phyloP scores from a whole-genome alignment of 345 rosid genomes.

The Rhizophora mangle region DNA sequence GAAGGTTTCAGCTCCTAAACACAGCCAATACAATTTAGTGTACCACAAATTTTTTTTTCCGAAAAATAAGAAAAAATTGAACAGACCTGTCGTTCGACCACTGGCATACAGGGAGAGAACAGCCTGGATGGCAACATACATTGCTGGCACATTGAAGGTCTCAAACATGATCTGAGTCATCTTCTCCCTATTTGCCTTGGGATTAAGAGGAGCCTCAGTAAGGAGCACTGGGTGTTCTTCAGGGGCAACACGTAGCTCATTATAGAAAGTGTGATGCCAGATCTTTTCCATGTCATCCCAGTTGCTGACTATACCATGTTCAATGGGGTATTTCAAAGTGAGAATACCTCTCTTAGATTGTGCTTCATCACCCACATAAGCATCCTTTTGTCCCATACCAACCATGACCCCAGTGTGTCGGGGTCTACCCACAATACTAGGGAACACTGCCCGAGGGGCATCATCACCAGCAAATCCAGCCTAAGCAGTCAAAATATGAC shows the following conservation, averaged over 20 bases:
- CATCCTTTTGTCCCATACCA: conserved; percentile 70
- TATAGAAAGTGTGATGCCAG: conserved; percentile 4
- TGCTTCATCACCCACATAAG: conserved; percentile 64
- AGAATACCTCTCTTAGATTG: conserved; percentile 51
- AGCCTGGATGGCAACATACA: conserved; percentile 68
- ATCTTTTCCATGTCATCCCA: conserved; percentile 6
- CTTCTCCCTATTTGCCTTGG: conserved; percentile 60
- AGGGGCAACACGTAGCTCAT: conserved; percentile 3
- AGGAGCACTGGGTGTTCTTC: conserved; percentile 1
- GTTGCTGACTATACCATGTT: conserved; percentile 2
- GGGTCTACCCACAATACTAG: conserved; percentile 58
- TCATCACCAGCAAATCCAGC: conserved; percentile 64
- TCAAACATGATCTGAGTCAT: conserved; percentile 73
- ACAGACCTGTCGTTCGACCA: conserved; percentile 55
- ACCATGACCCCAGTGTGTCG: conserved; percentile 70
- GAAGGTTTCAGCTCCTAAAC: not conserved
- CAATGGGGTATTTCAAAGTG: conserved; percentile 5
- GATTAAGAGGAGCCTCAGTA: conserved; percentile 16
- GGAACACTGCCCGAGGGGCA: conserved; percentile 57
- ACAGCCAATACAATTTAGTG: too few relatives aligned
- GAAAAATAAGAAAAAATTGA: not conserved
- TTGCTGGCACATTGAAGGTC: conserved; percentile 57
- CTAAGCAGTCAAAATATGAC: conserved; percentile 18
- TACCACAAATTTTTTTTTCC: not conserved
- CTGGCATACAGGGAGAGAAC: conserved; percentile 55